Evolutionary conservation across 1,284 basidiomycete genomes (phyloP), one percentile per base, ranked within the genome.

Genomic region (Moniliophthora roreri): DNA sequence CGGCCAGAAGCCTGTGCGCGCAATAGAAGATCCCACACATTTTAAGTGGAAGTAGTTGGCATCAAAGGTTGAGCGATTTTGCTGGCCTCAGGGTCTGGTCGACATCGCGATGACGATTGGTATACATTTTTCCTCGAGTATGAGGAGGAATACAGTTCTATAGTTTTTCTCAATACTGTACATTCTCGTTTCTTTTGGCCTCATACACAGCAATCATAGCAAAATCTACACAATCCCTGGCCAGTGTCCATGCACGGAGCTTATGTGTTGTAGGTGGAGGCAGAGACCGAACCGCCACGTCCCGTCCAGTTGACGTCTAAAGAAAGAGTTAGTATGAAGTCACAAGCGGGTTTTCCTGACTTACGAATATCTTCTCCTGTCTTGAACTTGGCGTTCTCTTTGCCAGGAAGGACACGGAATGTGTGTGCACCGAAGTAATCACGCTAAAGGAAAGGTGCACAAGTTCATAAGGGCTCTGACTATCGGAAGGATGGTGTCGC

Each of bases 391-490:
- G 79, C 81, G 72, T 89, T 94, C 77, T 93, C 93, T 75, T 91
- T 89, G 56, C 94, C 92, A 51, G 93, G 88, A 51, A 93, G 77
- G 55, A 97, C 91, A 56, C 82, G 82, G 91, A 96, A 97, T 53
- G 94, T 96, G 79, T 97, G 95, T 48, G 95, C 93, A 71, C 92
- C 92, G 65, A 93, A 93, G 81, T 91, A 91, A 66, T 93, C 91
- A 69, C 91, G 90, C 86, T 98, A 74, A 38, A 73, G 13, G 3
- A 66, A 73, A 68, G 26, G 78, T 64, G 48, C 50, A 21, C 16
- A 1, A 23, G 32, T 46, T 20, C 35, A 50, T 40, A 23, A 4
- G 16, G 18, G 49, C n/a, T n/a, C n/a, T n/a, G n/a, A n/a, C n/a
- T 7, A 32, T 39, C 38, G 28, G 9, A 18, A 37, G n/a, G 36